Base-by-base conservation (phyloP, 2,329 filamentous ascomycete genomes). In the Dichotomopilus funicola region DNA sequence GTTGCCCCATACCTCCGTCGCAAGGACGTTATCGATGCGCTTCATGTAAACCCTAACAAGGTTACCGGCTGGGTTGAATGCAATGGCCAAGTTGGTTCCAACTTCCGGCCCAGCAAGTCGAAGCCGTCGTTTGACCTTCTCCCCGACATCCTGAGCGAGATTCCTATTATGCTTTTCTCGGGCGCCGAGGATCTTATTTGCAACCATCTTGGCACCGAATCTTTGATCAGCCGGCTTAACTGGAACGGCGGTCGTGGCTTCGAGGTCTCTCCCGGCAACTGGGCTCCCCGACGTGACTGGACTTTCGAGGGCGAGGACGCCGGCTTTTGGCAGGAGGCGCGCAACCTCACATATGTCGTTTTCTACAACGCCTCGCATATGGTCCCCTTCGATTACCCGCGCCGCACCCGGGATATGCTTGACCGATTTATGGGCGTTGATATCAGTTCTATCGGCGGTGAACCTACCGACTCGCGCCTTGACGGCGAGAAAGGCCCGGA, bases 351-450 rank as follows among this genome's bases (percentile, higher is more conserved):
- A 0, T 99, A 99, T 68, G 86, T 99, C 36, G 78, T 95, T 42
- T 96, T 97, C 73, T 89, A 95, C 76, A 95, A 99, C 70, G 85
- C 90, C 12, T 95, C 89, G 49, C 94, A 99, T 72, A 99, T 99
- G 94, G 94, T 99, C 1, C 95, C 94, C 0, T 97, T 94, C 67
- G 92, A 99, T 71, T 88, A 88, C 64, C 86, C 92, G 1, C 85
- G 90, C 48, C 86, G 91, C 58, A 88, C 86, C 19, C 83, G 92
- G 59, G 94, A 97, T 70, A 99, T 99, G 94, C 83, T 99, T 12
- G 92, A 99, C 71, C 88, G 94, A 42, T 96, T 99, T 73, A 90
- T 97, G 80, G 83, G 84, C 49, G 89, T 99, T 42, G 91, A 97
- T 67, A 95, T 97, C 62, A 87, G 83, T 64, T 87, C 82, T 66